Percentiles rank a stretch among this genome's conserved stretches.
Conservation (phyloP, 2,329 filamentous ascomycete genomes). For the Pseudogymnoascus sp. region DNA sequence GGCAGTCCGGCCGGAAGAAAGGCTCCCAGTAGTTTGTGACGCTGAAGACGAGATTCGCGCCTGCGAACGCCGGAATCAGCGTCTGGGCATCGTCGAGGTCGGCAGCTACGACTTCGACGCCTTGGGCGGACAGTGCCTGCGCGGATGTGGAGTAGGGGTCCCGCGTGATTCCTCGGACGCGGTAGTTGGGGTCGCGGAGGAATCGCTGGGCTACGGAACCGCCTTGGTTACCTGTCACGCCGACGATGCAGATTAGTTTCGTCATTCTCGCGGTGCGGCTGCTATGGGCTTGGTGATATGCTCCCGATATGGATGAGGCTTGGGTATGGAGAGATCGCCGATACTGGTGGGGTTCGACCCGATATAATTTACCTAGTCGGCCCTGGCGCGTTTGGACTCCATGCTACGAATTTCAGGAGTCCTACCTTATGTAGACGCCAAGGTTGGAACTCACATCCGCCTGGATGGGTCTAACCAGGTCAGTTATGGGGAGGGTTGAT, state of each 20-base stretch:
- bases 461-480: neutral
- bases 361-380: neutral
- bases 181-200: conserved; percentile 32
- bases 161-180: conserved; percentile 42
- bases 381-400: too few species aligned
- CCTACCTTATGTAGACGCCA: neutral
- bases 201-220: conserved; percentile 42
- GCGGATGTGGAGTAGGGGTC: conserved; percentile 33
- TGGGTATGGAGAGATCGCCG: neutral
- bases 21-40: conserved; percentile 51
- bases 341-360: neutral
- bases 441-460: neutral
- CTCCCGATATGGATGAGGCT: neutral
- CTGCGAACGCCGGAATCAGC: conserved; percentile 35
- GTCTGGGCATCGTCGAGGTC: conserved; percentile 36
- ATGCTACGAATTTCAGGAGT: neutral
- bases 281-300: neutral
- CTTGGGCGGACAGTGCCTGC: conserved; percentile 30
- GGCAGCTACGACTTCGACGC: conserved; percentile 37
- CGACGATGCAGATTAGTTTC: conserved; percentile 37
- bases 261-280: conserved; percentile 13
- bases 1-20: conserved; percentile 39
- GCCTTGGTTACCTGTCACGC: conserved; percentile 42
- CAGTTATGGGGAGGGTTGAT: neutral
- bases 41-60: conserved; percentile 45